A percentile compares a stretch with the other conserved stretches of the same genome.
These are phyloP conservation scores for Plectosphaerella sp. DNA, from an alignment of 2,329 filamentous ascomycete genomes.

Conservation along the genomic window DNA sequence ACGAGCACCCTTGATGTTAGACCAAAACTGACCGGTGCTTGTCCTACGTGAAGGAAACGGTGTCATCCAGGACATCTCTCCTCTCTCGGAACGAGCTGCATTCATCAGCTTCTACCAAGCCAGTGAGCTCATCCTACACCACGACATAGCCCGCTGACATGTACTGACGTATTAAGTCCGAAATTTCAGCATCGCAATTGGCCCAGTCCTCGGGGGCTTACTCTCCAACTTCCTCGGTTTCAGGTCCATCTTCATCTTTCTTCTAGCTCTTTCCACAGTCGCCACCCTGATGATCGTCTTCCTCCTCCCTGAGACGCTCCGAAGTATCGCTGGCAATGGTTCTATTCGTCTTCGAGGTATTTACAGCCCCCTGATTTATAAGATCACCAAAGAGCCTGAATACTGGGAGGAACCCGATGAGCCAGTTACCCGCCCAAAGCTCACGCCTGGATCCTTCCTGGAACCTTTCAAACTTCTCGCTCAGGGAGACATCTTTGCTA, in stretches of 20 bases:
- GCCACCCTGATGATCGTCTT: slow-evolving; percentile 12
- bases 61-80: slow-evolving; percentile 25
- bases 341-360: slow-evolving; percentile 16
- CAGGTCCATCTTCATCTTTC: no score
- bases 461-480: slow-evolving; percentile 30
- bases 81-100: slow-evolving; percentile 19
- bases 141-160: no score
- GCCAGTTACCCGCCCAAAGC: slow-evolving; percentile 6
- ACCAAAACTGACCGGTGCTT: neutral
- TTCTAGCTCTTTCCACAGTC: no score
- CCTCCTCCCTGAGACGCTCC: slow-evolving; percentile 22
- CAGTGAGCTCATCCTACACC: no score
- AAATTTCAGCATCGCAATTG: slow-evolving; percentile 23
- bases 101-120: slow-evolving; percentile 22
- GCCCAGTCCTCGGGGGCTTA: slow-evolving; percentile 25
- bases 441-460: slow-evolving; percentile 24
- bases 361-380: slow-evolving; percentile 16
- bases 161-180: slow-evolving; percentile 12
- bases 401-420: slow-evolving; percentile 11
- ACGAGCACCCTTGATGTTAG: neutral
- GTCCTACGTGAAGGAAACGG: slow-evolving; percentile 16
- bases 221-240: slow-evolving; percentile 16
- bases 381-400: slow-evolving; percentile 7
- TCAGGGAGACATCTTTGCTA: slow-evolving; percentile 38
- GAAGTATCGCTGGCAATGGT: slow-evolving; percentile 21